Conservation (phyloP, 306 rosid genomes). For the peach (Prunus persica) region DNA sequence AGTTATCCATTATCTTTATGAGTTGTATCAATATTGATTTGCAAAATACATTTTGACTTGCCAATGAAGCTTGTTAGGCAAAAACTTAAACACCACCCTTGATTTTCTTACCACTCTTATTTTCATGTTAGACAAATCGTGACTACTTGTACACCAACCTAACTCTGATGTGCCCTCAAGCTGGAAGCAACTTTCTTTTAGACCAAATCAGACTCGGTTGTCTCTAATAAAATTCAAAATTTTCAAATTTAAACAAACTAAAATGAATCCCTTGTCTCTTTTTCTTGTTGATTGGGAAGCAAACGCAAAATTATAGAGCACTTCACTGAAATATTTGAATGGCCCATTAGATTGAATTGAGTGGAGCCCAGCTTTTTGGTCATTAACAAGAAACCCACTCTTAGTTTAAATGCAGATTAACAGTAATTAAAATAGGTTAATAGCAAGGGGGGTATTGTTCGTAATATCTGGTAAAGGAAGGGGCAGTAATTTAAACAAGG, state of each 20-base stretch:
- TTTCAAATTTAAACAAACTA: background rate
- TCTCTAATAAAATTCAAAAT: background rate
- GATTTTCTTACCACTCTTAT: background rate
- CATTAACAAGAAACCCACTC: background rate
- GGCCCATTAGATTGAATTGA: background rate
- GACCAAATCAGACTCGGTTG: background rate
- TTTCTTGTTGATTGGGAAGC: background rate
- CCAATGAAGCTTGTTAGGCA: background rate
- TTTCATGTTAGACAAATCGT: background rate
- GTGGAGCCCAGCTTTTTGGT: background rate
- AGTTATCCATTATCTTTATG: too few relatives aligned
- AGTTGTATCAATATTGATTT: background rate
- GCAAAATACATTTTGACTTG: background rate
- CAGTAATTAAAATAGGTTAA: background rate
- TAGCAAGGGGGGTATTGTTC: background rate
- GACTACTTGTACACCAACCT: background rate
- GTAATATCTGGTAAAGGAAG: conserved; percentile 13
- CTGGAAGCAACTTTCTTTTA: background rate
- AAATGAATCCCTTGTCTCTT: background rate
- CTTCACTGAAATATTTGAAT: background rate
- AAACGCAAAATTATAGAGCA: background rate
- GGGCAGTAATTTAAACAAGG: conserved; percentile 15
- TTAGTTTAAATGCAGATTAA: background rate
- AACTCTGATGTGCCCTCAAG: background rate
- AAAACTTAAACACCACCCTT: too few relatives aligned